These are phyloP conservation scores for Rickenella mellea DNA, from an alignment of 768 basidiomycete genomes.

Conservation along the genomic window DNA sequence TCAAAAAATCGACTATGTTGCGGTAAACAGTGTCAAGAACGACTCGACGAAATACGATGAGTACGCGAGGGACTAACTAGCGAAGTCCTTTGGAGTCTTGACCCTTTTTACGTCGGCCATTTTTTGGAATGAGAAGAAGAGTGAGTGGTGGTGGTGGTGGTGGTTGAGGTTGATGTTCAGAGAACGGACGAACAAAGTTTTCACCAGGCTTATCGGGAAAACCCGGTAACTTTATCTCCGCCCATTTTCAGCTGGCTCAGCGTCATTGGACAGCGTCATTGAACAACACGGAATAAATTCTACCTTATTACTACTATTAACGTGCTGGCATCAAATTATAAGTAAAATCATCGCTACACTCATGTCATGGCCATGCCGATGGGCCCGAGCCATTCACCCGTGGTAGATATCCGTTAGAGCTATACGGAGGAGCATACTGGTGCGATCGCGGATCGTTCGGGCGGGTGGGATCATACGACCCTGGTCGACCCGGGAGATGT, in stretches of 20 bases:
- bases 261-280: background rate
- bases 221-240: constrained; percentile 4
- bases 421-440: background rate
- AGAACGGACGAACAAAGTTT: constrained; percentile 38
- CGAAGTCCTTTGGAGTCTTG: constrained; percentile 90
- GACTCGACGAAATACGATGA: background rate
- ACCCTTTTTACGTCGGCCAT: constrained; percentile 79
- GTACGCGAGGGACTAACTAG: constrained; percentile 51
- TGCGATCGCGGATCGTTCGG: too few relatives aligned
- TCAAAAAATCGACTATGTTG: constrained; percentile 76
- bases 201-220: constrained; percentile 2
- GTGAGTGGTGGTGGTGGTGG: constrained; percentile 48
- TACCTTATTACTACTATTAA: background rate
- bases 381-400: background rate
- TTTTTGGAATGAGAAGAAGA: constrained; percentile 37
- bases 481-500: background rate
- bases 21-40: background rate
- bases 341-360: background rate
- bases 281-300: background rate
- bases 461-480: too few relatives aligned
- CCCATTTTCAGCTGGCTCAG: background rate
- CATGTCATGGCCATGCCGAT: background rate
- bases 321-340: background rate
- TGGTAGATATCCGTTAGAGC: background rate
- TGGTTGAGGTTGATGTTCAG: constrained; percentile 27